A percentile compares a stretch with the other conserved stretches of the same genome.
Conservation (phyloP, 495 filamentous ascomycete species). For the Chaetomium fimeti region DNA sequence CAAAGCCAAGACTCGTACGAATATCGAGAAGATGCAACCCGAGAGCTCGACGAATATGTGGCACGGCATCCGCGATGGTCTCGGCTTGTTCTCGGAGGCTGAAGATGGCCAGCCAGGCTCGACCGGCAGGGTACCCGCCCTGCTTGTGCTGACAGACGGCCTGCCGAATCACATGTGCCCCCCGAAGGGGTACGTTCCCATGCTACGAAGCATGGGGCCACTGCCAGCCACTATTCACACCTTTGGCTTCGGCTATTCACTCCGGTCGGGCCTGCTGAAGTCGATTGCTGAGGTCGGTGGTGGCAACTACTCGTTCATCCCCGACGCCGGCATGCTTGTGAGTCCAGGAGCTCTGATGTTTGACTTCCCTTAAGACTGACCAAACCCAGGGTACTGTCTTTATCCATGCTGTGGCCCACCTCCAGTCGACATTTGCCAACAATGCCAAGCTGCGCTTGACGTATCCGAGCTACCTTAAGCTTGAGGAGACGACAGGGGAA, state of each 20-base stretch:
- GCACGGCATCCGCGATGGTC: slow-evolving; percentile 41
- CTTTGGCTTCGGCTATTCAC: slow-evolving; percentile 48
- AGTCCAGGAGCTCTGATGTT: background rate
- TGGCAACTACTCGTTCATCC: slow-evolving; percentile 50
- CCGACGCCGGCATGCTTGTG: slow-evolving; percentile 51
- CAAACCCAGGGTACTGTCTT: slow-evolving; percentile 42
- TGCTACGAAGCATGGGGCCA: slow-evolving; percentile 35
- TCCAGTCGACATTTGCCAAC: slow-evolving; percentile 47
- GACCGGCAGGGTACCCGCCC: slow-evolving; percentile 36
- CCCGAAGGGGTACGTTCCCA: slow-evolving; percentile 39
- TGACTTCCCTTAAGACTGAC: slow-evolving; percentile 1
- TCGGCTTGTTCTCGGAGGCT: slow-evolving; percentile 35
- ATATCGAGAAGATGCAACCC: slow-evolving; percentile 37
- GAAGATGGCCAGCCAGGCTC: background rate
- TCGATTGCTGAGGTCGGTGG: slow-evolving; percentile 45
- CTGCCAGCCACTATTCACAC: slow-evolving; percentile 47
- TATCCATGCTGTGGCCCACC: slow-evolving; percentile 48
- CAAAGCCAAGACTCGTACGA: slow-evolving; percentile 33
- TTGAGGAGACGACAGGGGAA: slow-evolving; percentile 40
- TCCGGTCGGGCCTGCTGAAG: slow-evolving; percentile 45
- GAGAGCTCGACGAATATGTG: slow-evolving; percentile 43
- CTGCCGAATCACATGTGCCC: slow-evolving; percentile 44
- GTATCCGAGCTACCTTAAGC: slow-evolving; percentile 32
- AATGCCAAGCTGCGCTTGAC: slow-evolving; percentile 37
- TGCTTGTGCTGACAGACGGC: slow-evolving; percentile 52